These are phyloP conservation scores for Pleurotus tuoliensis DNA, from an alignment of 768 basidiomycete species.

Conservation along the genomic window DNA sequence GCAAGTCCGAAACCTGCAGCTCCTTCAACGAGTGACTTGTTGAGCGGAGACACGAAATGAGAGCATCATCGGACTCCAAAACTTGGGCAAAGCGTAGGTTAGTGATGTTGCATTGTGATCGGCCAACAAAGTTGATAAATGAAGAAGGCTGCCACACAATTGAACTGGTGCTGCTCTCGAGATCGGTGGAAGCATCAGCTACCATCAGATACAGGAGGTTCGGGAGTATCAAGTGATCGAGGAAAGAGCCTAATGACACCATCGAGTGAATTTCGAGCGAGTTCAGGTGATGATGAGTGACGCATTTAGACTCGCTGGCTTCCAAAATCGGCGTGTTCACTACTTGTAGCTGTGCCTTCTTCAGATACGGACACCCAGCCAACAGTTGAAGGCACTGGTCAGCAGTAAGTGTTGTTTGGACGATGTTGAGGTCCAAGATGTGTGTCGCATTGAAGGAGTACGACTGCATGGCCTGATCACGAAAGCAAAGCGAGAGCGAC, in stretches of 20 bases:
- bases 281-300: not conserved
- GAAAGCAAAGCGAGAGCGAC: not conserved
- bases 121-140: constrained; percentile 12
- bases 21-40: constrained; percentile 11
- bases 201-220: constrained; percentile 10
- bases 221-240: constrained; percentile 12
- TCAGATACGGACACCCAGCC: not conserved
- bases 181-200: constrained; percentile 7
- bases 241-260: not conserved
- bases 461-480: not conserved
- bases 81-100: constrained; percentile 11
- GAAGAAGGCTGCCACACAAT: constrained; percentile 11
- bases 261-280: constrained; percentile 4
- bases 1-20: constrained; percentile 9
- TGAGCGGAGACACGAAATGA: constrained; percentile 14
- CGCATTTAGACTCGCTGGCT: not conserved
- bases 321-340: constrained; percentile 1
- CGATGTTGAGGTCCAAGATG: constrained; percentile 4
- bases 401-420: not conserved
- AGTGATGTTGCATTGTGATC: constrained; percentile 11
- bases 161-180: not conserved
- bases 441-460: not conserved
- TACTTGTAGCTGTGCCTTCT: constrained; percentile 1
- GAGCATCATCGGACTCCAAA: constrained; percentile 12
- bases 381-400: constrained; percentile 1